These are phyloP conservation scores for Plasmodium knowlesi DNA, from an alignment of 169 alveolate species.

Conservation along the genomic window DNA sequence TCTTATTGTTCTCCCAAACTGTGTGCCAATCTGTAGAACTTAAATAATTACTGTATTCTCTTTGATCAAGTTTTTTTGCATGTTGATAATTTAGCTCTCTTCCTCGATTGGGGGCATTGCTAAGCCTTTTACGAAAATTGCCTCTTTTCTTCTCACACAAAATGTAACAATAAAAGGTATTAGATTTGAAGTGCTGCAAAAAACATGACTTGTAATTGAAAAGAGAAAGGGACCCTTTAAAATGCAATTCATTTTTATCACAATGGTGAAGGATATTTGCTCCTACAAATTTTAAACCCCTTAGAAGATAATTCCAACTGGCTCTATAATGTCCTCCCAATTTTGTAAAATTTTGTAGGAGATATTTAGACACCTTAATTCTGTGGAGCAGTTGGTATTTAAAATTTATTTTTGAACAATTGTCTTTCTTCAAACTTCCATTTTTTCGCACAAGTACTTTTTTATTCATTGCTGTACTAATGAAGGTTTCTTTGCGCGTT, in stretches of 20 bases:
- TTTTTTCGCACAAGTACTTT: slow-evolving; percentile 1
- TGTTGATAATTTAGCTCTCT: background rate
- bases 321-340: background rate
- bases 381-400: background rate
- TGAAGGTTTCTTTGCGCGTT: background rate
- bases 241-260: background rate
- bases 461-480: background rate
- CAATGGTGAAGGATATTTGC: background rate
- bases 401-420: background rate
- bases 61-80: slow-evolving; percentile 6
- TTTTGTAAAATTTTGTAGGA: background rate
- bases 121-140: background rate
- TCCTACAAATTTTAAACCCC: background rate
- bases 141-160: background rate
- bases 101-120: background rate
- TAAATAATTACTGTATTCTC: background rate
- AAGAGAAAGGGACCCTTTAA: background rate
- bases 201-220: background rate
- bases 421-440: background rate
- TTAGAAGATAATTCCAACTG: background rate
- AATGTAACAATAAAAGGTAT: background rate
- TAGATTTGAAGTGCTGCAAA: background rate
- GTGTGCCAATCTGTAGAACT: background rate
- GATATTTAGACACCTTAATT: slow-evolving; percentile 14
- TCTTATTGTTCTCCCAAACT: background rate